Base-by-base conservation (phyloP, 2,329 filamentous ascomycete species). In the Calonectria fujianensis region DNA sequence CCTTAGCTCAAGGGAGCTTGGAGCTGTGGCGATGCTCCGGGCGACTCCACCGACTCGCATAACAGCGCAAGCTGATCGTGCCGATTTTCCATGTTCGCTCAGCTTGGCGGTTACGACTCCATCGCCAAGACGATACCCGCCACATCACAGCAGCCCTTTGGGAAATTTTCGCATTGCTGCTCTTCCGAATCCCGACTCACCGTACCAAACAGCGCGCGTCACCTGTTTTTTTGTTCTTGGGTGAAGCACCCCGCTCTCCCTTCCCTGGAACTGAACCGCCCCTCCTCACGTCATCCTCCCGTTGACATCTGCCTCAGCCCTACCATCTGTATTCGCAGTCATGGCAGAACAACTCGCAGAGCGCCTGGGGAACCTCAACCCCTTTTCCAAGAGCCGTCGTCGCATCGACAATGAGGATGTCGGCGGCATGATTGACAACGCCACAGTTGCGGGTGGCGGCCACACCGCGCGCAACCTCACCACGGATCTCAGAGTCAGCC, bases 401-500 rank as follows among this genome's bases (percentile, higher is more conserved):
- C 76, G 76, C 45, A 77, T 79, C 16, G 79, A 85, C 48, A 82
- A 85, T 64, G 84, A 85, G 61, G 84, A 85, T 70, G 72, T 79
- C 7, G 84, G 84, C 64, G 84, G 84, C 27, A 72, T 77, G 45
- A 83, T 85, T 37, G 82, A 80, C 73, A 72, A 75, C 64, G 80
- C 82, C 72, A 89, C 86, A 50, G 85, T 93, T 14, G 92, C 90
- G 2, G 91, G 91, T 39, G 91, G 91, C n/a, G 91, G 91, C 57
- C 91, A 91, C 81, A 86, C 87, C 69, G 84, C 85, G n/a, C 87
- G 88, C 48, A 82, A 84, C 67, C 88, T 87, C 16, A 90, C 90
- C 74, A 86, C 88, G 52, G 85, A 90, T 70, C 87, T 94, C 32
- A 86, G 89, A 66, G 89, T 94, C 77, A 93, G 92, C 84, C 86